Base-by-base conservation (phyloP, 768 basidiomycete genomes). In the Mycena leptocephala region DNA sequence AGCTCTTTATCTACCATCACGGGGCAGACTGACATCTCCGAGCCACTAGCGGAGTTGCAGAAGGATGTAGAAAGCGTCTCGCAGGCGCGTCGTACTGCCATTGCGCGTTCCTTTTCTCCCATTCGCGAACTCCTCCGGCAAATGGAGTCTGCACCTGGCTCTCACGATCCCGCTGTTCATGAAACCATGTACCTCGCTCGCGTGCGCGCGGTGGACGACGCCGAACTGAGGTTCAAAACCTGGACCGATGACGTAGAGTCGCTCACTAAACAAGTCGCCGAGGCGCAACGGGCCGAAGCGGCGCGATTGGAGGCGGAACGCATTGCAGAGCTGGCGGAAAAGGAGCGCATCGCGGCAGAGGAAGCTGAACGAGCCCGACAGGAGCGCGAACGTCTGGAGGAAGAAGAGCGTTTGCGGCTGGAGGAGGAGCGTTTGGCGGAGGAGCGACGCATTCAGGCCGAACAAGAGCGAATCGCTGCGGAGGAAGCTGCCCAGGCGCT, bases 121-220 rank as follows among this genome's bases (percentile, higher is more conserved):
- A 87, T 93, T 55, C 92, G 89, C 24, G 90, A 91, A 55, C 82
- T 90, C 3, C 84, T 95, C 24, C 87, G 87, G 24, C 84, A 83
- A 28, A 91, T 96, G 87, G 91, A 93, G n/a, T 78, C 85, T 37
- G 75, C 83, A 11, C 87, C 91, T 39, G 84, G 85, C 55, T 81
- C 84, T 2, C 82, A 85, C 35, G 91, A 92, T 65, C 68, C 85
- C 22, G 80, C 86, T 51, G 83, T 89, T n/a, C 87, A 89, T 53
- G 89, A 92, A 59, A 80, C 81, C 26, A 70, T 95, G 1, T 87
- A 90, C 70, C 82, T 85, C 24, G 82, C 91, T 16, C 89, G 94
- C 55, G 83, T 84, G 53, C 85, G 88, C 70, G 86, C 87, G 9
- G 85, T 91, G 20, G 89, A 93, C 78, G 90, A 92, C 75, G 84